Percentiles rank a stretch among this genome's conserved stretches.
phyloP scores from a whole-genome alignment of 1,139 yeast species.

The Hansenula sp. region DNA sequence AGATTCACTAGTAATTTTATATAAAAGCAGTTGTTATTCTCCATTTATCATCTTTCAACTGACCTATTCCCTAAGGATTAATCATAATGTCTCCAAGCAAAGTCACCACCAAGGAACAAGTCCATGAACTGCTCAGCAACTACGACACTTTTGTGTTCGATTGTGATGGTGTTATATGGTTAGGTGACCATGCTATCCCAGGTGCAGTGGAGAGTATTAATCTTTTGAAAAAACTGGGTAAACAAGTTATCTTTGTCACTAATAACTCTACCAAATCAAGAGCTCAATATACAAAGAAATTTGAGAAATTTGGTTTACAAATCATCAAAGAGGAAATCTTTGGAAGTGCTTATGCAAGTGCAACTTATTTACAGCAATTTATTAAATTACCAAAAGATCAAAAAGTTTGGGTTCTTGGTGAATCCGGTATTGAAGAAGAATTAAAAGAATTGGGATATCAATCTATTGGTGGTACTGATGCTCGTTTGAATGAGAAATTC shows the following conservation, averaged over 20 bases:
- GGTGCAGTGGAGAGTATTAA: slow-evolving; percentile 65
- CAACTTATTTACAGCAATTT: slow-evolving; percentile 78
- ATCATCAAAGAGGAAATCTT: slow-evolving; percentile 74
- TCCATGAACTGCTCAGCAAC: slow-evolving; percentile 48
- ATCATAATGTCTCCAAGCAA: slow-evolving; percentile 30
- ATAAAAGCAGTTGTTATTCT: neutral
- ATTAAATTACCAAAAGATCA: slow-evolving; percentile 65
- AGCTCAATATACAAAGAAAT: slow-evolving; percentile 69
- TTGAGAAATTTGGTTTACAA: slow-evolving; percentile 68
- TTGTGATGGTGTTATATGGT: slow-evolving; percentile 94
- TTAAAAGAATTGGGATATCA: slow-evolving; percentile 62
- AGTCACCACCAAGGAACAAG: slow-evolving; percentile 43
- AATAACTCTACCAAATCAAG: slow-evolving; percentile 94
- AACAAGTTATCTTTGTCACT: slow-evolving; percentile 83
- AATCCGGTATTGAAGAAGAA: slow-evolving; percentile 75
- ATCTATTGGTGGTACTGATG: slow-evolving; percentile 72
- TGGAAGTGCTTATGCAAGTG: slow-evolving; percentile 90
- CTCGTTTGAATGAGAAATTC: slow-evolving; percentile 34
- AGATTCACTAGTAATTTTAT: neutral
- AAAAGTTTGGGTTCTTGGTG: slow-evolving; percentile 87
- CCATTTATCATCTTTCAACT: no score
- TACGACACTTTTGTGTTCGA: slow-evolving; percentile 87
- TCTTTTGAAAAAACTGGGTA: slow-evolving; percentile 46
- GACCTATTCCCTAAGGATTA: neutral
- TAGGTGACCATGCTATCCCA: slow-evolving; percentile 72